A percentile compares a stretch with the other conserved stretches of the same genome.
Conservation (phyloP, 2,329 filamentous ascomycete genomes). For the Byssochlamys sp. region DNA sequence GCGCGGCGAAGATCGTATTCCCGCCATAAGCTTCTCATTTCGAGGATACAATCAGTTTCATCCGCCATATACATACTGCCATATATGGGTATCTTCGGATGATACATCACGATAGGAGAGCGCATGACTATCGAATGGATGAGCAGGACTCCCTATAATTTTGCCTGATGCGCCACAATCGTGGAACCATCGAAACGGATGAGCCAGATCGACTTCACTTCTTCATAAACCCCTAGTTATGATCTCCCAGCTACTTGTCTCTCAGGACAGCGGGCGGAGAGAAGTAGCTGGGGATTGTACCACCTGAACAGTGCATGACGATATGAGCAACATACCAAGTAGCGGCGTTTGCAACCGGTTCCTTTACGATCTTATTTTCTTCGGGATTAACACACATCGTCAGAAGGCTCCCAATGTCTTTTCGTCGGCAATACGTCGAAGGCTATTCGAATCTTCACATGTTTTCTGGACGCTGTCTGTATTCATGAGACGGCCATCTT, state of each 20-base stretch:
- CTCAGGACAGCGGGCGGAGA: not conserved
- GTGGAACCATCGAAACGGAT: not conserved
- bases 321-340: not conserved
- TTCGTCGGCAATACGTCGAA: not conserved
- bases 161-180: not conserved
- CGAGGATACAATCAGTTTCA: not conserved
- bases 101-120: not conserved
- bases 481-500: not conserved
- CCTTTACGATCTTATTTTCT: not conserved
- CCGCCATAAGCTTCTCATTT: not conserved
- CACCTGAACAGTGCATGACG: not conserved
- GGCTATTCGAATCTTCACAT: not conserved
- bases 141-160: not conserved
- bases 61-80: not conserved
- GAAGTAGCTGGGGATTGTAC: not conserved
- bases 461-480: not conserved
- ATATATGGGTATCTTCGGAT: not conserved
- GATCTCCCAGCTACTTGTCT: not conserved
- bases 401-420: not conserved
- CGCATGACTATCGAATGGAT: not conserved
- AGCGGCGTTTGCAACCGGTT: not conserved
- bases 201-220: not conserved
- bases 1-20: not conserved
- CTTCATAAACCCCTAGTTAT: not conserved
- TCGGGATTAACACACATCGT: not conserved